Conservation (phyloP, 2,329 filamentous ascomycete species). For the Periconia sp. region DNA sequence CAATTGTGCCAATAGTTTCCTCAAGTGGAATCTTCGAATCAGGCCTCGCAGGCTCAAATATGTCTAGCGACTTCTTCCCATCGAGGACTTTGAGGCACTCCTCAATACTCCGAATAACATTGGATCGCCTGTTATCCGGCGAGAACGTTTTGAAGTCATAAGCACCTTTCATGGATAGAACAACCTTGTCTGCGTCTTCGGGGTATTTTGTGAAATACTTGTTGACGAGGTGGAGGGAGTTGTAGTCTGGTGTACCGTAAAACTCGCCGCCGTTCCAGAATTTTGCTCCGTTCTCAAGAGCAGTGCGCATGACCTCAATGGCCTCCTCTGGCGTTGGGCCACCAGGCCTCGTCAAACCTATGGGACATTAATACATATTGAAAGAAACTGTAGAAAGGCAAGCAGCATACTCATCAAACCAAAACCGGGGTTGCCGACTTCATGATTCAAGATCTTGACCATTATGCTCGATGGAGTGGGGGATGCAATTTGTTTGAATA, state of each 20-base stretch:
- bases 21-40: conserved; percentile 49
- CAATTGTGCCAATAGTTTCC: conserved; percentile 47
- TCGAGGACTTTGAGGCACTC: conserved; percentile 49
- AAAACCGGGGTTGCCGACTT: conserved; percentile 47
- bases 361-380: conserved; percentile 11
- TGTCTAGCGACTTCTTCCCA: conserved; percentile 51
- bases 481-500: not conserved
- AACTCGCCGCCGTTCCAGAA: conserved; percentile 55
- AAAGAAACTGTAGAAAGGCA: not conserved
- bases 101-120: conserved; percentile 48
- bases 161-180: conserved; percentile 55
- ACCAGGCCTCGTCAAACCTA: conserved; percentile 49
- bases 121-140: conserved; percentile 45
- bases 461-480: conserved; percentile 14
- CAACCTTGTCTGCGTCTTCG: conserved; percentile 53
- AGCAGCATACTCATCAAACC: conserved; percentile 49
- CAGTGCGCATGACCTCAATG: conserved; percentile 50
- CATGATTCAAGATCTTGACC: conserved; percentile 39
- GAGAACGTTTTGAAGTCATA: conserved; percentile 33
- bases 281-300: conserved; percentile 46
- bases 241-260: conserved; percentile 50
- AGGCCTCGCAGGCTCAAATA: conserved; percentile 52
- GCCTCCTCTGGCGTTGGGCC: conserved; percentile 37
- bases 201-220: conserved; percentile 57
- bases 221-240: conserved; percentile 52